phyloP scores from a whole-genome alignment of 331 rosid genomes.

The Malus hybrid region DNA sequence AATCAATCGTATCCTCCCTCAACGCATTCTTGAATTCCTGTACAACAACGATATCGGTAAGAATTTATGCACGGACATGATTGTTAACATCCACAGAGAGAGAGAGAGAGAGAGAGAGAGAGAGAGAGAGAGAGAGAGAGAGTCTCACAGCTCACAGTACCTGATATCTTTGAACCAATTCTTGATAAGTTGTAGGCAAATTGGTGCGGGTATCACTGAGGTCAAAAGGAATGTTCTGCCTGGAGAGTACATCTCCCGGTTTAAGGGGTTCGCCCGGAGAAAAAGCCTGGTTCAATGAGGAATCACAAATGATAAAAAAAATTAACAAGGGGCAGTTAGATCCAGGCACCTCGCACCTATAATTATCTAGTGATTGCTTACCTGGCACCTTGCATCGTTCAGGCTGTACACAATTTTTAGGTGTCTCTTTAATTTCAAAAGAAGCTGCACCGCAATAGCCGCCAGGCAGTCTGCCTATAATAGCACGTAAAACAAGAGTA shows the following conservation, averaged over 20 bases:
- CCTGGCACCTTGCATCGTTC: constrained; percentile 91
- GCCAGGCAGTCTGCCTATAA: constrained; percentile 72
- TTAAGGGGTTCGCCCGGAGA: constrained; percentile 75
- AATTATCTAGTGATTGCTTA: constrained; percentile 11
- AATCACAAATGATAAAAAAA: neutral
- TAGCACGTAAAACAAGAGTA: constrained; percentile 7
- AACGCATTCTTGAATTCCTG: constrained; percentile 90
- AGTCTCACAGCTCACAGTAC: constrained; percentile 26
- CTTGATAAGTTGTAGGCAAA: constrained; percentile 65
- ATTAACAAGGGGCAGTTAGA: too few species aligned
- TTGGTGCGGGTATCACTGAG: constrained; percentile 51
- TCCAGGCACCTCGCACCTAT: neutral
- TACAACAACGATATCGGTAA: neutral
- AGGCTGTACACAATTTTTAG: constrained; percentile 77
- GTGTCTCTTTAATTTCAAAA: constrained; percentile 89
- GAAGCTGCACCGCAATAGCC: constrained; percentile 86
- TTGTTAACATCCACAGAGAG: neutral
- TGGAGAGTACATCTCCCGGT: constrained; percentile 76
- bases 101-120: neutral
- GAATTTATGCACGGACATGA: neutral
- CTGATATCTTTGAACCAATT: constrained; percentile 78
- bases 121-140: neutral
- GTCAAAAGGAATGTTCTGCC: constrained; percentile 62
- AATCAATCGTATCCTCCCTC: constrained; percentile 79
- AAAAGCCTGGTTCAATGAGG: constrained; percentile 52